Evolutionary conservation across 805 yeast genomes (phyloP), one percentile per base, ranked within the genome.

Genomic region (Candida succiphila): DNA sequence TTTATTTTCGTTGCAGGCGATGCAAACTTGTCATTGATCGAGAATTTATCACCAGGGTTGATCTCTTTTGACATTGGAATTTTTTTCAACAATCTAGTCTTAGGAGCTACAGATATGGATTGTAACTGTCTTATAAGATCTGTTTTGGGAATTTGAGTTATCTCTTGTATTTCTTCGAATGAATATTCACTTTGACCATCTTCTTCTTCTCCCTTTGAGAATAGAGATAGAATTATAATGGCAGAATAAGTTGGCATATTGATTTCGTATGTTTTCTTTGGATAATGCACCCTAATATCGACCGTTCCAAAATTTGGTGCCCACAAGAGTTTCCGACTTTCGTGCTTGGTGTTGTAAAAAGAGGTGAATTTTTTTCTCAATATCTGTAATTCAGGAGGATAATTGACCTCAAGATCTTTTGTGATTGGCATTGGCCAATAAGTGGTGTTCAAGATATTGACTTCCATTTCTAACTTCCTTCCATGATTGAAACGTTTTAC

Each of bases 101-200:
- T 69, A 4, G 94, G 86, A 0, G 94, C 89, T 29, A 87, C 82
- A 0, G 94, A 76, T 21, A 92, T 70, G 1, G 96, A 84, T 49
- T 79, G 83, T 35, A 92, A 58, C 38, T 86, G 89, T 37, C 95
- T 67, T 15, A 69, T 65, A 25, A 89, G 62, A 44, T 89, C 97
- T 2, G 60, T 55, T 22, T 68, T 72, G 0, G 95, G 92, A 3
- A 92, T 80, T 7, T 68, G 64, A 0, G 96, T 87, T 23, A 68
- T 54, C 23, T 71, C 72, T 25, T 56, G 58, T 18, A 92, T 81
- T 44, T 83, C 81, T 12, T 60, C 67, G 39, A 70, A 72, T 0
- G 84, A 69, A 29, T 81, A 65, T 30, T 59, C 58, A n/a, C n/a
- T n/a, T n/a, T n/a, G n/a, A n/a, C n/a, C n/a, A n/a, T n/a, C n/a